Percentiles rank a stretch among this genome's conserved stretches.
These are phyloP conservation scores for Candida glucosophila DNA, from an alignment of 1,139 yeast species.

Conservation along the genomic window DNA sequence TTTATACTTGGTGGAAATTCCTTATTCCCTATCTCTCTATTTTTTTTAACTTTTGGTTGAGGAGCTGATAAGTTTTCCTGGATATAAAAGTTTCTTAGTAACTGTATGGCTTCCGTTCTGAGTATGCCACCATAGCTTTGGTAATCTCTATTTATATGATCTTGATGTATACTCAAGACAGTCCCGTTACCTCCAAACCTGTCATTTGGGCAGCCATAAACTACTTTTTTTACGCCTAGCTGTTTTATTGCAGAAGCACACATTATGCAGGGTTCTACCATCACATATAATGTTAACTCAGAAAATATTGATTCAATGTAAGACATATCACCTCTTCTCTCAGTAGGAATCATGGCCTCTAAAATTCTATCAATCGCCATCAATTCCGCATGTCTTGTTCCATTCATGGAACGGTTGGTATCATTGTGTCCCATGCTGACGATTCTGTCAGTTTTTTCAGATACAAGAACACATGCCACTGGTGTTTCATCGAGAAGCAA, in stretches of 20 bases:
- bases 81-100: conserved; percentile 74
- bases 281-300: conserved; percentile 66
- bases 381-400: conserved; percentile 90
- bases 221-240: conserved; percentile 60
- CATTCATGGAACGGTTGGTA: conserved; percentile 78
- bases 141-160: conserved; percentile 34
- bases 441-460: conserved; percentile 32
- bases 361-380: conserved; percentile 60
- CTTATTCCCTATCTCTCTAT: conserved; percentile 60
- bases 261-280: conserved; percentile 98
- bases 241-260: conserved; percentile 92
- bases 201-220: conserved; percentile 91
- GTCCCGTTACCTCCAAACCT: conserved; percentile 97
- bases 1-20: conserved; percentile 46
- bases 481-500: conserved; percentile 55
- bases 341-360: conserved; percentile 6
- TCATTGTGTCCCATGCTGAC: conserved; percentile 80
- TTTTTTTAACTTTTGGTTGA: conserved; percentile 64
- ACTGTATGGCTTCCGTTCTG: conserved; percentile 73
- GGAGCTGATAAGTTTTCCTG: conserved; percentile 86
- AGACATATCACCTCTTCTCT: conserved; percentile 8
- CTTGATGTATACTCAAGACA: conserved; percentile 56
- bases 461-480: conserved; percentile 64
- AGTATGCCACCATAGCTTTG: conserved; percentile 67
- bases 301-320: conserved; percentile 26